These are phyloP conservation scores for Porcisia hertigi DNA, from an alignment of 208 protist species.

Conservation along the genomic window DNA sequence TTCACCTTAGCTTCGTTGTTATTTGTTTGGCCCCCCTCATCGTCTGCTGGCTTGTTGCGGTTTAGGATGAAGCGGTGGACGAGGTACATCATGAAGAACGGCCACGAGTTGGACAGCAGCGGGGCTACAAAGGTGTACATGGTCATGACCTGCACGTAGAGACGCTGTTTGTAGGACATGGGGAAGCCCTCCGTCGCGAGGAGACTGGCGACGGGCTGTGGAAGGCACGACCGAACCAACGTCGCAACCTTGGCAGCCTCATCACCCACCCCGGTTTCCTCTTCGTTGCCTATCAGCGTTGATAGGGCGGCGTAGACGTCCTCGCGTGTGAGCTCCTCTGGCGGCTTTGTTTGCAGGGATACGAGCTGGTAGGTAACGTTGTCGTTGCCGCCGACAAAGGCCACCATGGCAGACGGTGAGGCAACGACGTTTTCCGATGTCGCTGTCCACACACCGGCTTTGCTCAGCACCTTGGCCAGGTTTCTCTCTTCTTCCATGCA, in stretches of 20 bases:
- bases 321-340: constrained; percentile 33
- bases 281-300: constrained; percentile 24
- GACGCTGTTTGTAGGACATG: constrained; percentile 49
- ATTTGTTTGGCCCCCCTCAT: constrained; percentile 5
- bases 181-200: constrained; percentile 52
- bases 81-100: constrained; percentile 82
- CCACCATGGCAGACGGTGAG: constrained; percentile 36
- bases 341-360: constrained; percentile 22
- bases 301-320: constrained; percentile 39
- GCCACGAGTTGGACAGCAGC: constrained; percentile 44
- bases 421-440: constrained; percentile 15
- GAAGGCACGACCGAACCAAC: constrained; percentile 11
- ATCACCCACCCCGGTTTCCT: constrained; percentile 2
- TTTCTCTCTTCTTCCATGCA: constrained; percentile 56
- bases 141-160: constrained; percentile 45
- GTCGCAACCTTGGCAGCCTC: background rate
- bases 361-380: constrained; percentile 39
- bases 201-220: constrained; percentile 36
- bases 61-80: constrained; percentile 56
- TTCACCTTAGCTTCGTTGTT: background rate
- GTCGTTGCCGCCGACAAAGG: constrained; percentile 70
- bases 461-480: constrained; percentile 28
- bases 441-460: constrained; percentile 25
- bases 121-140: constrained; percentile 47
- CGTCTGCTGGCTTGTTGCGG: constrained; percentile 29